Evolutionary conservation across 805 yeast genomes (phyloP).

Genomic region (Yamadazyma sp.): DNA sequence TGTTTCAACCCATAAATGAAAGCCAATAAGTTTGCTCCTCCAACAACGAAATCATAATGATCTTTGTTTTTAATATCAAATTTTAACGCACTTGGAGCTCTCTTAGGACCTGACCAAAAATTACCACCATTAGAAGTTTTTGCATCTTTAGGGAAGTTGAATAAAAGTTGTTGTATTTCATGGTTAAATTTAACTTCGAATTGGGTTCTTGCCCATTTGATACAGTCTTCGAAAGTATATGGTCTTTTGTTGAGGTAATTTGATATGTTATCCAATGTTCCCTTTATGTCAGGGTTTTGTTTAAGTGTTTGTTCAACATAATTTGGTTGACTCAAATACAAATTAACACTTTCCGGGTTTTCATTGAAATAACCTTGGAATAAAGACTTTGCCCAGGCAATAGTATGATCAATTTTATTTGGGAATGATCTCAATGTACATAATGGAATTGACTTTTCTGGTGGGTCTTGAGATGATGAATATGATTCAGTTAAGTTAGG

Average conservation of each 20-base stretch:
- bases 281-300: slow-evolving; percentile 89
- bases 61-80: slow-evolving; percentile 75
- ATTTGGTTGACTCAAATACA: slow-evolving; percentile 87
- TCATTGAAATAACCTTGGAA: slow-evolving; percentile 91
- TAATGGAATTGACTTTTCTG: slow-evolving; percentile 94
- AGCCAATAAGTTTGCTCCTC: slow-evolving; percentile 90
- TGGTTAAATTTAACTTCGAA: slow-evolving; percentile 82
- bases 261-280: slow-evolving; percentile 76
- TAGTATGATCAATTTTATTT: slow-evolving; percentile 95
- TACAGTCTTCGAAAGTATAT: slow-evolving; percentile 86
- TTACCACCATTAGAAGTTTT: slow-evolving; percentile 86
- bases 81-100: slow-evolving; percentile 85
- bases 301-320: slow-evolving; percentile 88
- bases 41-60: slow-evolving; percentile 80
- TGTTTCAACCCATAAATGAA: slow-evolving; percentile 87
- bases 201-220: slow-evolving; percentile 89
- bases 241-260: slow-evolving; percentile 80
- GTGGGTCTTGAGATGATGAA: slow-evolving; percentile 96
- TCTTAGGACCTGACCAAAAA: slow-evolving; percentile 97
- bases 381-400: slow-evolving; percentile 97
- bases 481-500: slow-evolving; percentile 94
- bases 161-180: slow-evolving; percentile 86
- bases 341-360: slow-evolving; percentile 89
- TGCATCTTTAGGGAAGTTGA: slow-evolving; percentile 94
- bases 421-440: slow-evolving; percentile 98